A percentile compares a stretch with the other conserved stretches of the same genome.
phyloP scores from a whole-genome alignment of 2,329 filamentous ascomycete genomes.

The Phyllachora maydis region DNA sequence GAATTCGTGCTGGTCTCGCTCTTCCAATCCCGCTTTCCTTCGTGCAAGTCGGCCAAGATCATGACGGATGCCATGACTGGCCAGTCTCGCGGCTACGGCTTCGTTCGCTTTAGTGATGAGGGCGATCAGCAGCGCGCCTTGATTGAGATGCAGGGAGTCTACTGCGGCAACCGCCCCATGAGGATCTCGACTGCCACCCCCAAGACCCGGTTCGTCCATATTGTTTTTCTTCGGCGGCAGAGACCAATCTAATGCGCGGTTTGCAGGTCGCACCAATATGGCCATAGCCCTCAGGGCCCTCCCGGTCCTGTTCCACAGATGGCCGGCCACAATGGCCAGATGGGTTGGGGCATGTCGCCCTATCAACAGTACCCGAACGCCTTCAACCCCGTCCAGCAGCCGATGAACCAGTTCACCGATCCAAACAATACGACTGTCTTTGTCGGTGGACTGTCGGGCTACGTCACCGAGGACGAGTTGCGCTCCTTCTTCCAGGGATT shows the following conservation, averaged over 20 bases:
- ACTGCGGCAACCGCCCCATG: conserved; percentile 97
- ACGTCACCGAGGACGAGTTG: conserved; percentile 98
- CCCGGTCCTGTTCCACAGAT: too few relatives aligned
- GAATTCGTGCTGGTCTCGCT: conserved; percentile 94
- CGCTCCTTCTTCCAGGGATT: conserved; percentile 99
- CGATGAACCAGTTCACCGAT: conserved; percentile 98
- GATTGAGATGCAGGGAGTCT: conserved; percentile 96
- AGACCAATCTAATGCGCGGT: too few relatives aligned
- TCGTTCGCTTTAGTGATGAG: conserved; percentile 93
- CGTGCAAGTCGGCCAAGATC: conserved; percentile 98
- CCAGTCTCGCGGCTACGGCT: conserved; percentile 93
- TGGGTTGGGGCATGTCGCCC: conserved; percentile 17
- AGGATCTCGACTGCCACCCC: conserved; percentile 93
- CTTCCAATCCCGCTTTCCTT: conserved; percentile 89
- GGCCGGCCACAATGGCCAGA: too few relatives aligned
- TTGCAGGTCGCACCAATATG: conserved; percentile 22
- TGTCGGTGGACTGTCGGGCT: conserved; percentile 88
- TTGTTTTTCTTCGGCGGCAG: too few relatives aligned
- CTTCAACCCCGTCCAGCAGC: conserved; percentile 13
- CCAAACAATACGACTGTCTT: conserved; percentile 99
- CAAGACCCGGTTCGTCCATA: conserved; percentile 87
- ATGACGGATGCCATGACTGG: conserved; percentile 98
- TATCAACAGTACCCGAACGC: conserved; percentile 14
- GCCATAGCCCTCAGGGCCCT: conserved; percentile 14
- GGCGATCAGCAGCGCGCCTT: conserved; percentile 89